Evolutionary conservation across 306 rosid genomes (phyloP).

Genomic region (Arachis stenosperma): DNA sequence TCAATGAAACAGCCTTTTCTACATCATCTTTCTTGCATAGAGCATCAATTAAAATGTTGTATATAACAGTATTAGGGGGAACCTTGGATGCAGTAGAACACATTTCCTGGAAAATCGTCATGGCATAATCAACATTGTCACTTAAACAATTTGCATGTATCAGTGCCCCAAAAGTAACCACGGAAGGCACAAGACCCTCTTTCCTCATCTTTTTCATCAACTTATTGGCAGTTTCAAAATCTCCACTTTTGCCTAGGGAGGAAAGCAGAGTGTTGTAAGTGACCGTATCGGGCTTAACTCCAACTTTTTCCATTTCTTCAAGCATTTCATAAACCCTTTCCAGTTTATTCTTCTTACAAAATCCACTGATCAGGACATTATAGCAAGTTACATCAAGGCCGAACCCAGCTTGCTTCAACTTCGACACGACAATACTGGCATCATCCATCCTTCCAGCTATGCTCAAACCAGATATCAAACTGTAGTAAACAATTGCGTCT

Average conservation of each 20-base stretch:
- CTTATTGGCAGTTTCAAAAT: slow-evolving; percentile 45
- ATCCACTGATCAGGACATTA: slow-evolving; percentile 73
- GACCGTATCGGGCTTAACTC: slow-evolving; percentile 65
- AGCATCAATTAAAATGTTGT: slow-evolving; percentile 66
- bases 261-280: slow-evolving; percentile 81
- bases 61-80: slow-evolving; percentile 69
- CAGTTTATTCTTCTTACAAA: slow-evolving; percentile 66
- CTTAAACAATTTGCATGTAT: slow-evolving; percentile 72
- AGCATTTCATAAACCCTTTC: slow-evolving; percentile 60
- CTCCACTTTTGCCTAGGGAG: slow-evolving; percentile 62
- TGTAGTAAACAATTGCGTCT: slow-evolving; percentile 64
- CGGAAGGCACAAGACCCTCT: slow-evolving; percentile 62
- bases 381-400: slow-evolving; percentile 60
- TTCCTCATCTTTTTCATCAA: slow-evolving; percentile 62
- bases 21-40: slow-evolving; percentile 62
- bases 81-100: slow-evolving; percentile 46
- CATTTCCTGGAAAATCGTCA: slow-evolving; percentile 68
- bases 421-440: slow-evolving; percentile 62
- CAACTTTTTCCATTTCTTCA: slow-evolving; percentile 65
- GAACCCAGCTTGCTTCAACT: slow-evolving; percentile 71
- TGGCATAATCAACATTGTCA: slow-evolving; percentile 54
- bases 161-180: slow-evolving; percentile 72
- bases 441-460: slow-evolving; percentile 83
- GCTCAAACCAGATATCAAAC: slow-evolving; percentile 74
- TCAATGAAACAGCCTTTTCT: slow-evolving; percentile 54